These are phyloP conservation scores for Monilinia aucupariae DNA, from an alignment of 2,329 filamentous ascomycete species.

Conservation along the genomic window DNA sequence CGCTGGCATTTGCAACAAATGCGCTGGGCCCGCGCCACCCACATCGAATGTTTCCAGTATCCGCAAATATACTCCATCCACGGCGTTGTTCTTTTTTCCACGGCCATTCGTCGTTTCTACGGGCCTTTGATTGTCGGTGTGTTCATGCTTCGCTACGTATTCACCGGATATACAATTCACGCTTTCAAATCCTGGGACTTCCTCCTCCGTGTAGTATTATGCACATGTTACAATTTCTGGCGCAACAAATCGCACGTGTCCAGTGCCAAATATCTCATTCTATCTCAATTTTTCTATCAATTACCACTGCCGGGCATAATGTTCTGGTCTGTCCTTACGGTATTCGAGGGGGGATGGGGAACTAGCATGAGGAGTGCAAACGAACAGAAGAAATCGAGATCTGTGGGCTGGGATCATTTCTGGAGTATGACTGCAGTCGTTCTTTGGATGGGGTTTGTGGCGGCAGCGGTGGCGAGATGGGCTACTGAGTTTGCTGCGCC, in stretches of 20 bases:
- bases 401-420: conserved; percentile 18
- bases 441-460: conserved; percentile 22
- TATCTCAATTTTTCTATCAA: conserved; percentile 33
- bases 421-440: conserved; percentile 21
- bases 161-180: conserved; percentile 30
- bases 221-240: conserved; percentile 33
- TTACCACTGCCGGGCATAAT: conserved; percentile 36
- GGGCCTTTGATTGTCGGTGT: conserved; percentile 32
- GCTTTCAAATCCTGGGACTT: conserved; percentile 34
- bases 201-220: conserved; percentile 30
- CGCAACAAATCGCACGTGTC: conserved; percentile 33
- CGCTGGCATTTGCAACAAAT: conserved; percentile 38
- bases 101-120: conserved; percentile 33
- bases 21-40: conserved; percentile 35
- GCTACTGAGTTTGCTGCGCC: conserved; percentile 9
- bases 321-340: conserved; percentile 36
- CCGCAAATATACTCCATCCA: conserved; percentile 36
- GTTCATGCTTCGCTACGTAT: conserved; percentile 33
- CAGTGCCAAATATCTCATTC: conserved; percentile 24
- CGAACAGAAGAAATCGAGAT: conserved; percentile 27
- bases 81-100: conserved; percentile 36
- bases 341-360: conserved; percentile 36
- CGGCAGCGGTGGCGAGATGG: conserved; percentile 18
- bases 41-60: conserved; percentile 37
- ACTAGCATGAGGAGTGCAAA: conserved; percentile 35